Conservation (phyloP, 768 basidiomycete genomes). For the Artomyces pyxidatus region DNA sequence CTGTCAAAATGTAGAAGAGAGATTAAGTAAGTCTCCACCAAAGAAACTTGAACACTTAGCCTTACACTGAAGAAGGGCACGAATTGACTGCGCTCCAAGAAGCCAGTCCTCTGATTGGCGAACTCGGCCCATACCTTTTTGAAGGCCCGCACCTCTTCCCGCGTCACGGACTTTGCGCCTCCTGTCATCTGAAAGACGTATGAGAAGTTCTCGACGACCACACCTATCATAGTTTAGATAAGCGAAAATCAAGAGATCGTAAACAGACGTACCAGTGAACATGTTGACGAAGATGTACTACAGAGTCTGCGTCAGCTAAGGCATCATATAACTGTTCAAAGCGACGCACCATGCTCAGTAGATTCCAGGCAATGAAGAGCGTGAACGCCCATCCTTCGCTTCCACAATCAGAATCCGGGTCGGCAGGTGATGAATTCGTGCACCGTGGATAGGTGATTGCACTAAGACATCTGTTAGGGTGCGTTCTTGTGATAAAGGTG, state of each 20-base stretch:
- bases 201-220: constrained; percentile 92
- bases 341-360: constrained; percentile 78
- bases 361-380: constrained; percentile 91
- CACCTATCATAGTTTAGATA: constrained; percentile 36
- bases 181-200: constrained; percentile 88
- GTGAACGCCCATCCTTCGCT: constrained; percentile 75
- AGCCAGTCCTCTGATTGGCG: constrained; percentile 70
- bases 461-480: constrained; percentile 31
- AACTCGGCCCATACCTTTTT: constrained; percentile 92
- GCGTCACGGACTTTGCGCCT: constrained; percentile 71
- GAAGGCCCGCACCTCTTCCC: constrained; percentile 90
- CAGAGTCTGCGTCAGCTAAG: not conserved
- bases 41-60: constrained; percentile 6
- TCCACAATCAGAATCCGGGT: constrained; percentile 79
- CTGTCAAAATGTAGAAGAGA: constrained; percentile 30
- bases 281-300: constrained; percentile 95
- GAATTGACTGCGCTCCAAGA: constrained; percentile 61
- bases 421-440: constrained; percentile 40
- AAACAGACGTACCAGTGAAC: constrained; percentile 64
- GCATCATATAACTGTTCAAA: not conserved
- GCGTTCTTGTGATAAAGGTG: not conserved
- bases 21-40: too few species aligned
- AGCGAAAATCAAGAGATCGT: not conserved
- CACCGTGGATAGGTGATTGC: constrained; percentile 74
- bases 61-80: constrained; percentile 78